phyloP scores from a whole-genome alignment of 1,284 basidiomycete genomes.

The Irpex lacteus region DNA sequence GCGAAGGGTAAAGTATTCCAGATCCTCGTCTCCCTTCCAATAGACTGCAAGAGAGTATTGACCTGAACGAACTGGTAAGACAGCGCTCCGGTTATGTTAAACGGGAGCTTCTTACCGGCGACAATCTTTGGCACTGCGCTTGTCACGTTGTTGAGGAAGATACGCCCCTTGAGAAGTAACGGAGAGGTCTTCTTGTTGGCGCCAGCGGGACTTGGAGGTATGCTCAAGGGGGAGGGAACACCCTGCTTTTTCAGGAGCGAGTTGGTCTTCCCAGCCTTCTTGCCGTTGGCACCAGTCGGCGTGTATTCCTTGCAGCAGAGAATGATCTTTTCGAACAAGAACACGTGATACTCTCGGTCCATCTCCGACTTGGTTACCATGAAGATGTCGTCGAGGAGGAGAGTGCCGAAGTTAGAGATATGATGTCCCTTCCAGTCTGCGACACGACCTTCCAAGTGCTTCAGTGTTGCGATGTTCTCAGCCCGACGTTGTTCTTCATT shows the following conservation, averaged over 20 bases:
- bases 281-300: constrained; percentile 46
- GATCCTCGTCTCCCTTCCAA: constrained; percentile 91
- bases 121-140: constrained; percentile 63
- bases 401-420: constrained; percentile 88
- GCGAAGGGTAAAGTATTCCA: constrained; percentile 92
- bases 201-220: constrained; percentile 43
- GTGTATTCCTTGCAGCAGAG: constrained; percentile 93
- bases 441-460: constrained; percentile 86
- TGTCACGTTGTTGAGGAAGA: constrained; percentile 96
- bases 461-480: constrained; percentile 85
- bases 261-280: constrained; percentile 69
- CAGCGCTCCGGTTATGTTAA: not conserved
- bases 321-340: constrained; percentile 98
- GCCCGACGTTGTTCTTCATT: constrained; percentile 92
- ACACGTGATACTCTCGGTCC: constrained; percentile 97
- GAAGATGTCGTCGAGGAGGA: constrained; percentile 94
- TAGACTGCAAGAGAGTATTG: constrained; percentile 80
- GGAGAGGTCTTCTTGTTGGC: constrained; percentile 72
- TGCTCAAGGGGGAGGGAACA: constrained; percentile 36
- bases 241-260: constrained; percentile 76
- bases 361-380: constrained; percentile 95
- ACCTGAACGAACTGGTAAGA: constrained; percentile 20
- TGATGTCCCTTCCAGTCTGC: constrained; percentile 99
- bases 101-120: constrained; percentile 46
- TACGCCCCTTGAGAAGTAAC: constrained; percentile 92